Conservation (phyloP, 495 filamentous ascomycete species). For the Penicillium atrosanguineum region DNA sequence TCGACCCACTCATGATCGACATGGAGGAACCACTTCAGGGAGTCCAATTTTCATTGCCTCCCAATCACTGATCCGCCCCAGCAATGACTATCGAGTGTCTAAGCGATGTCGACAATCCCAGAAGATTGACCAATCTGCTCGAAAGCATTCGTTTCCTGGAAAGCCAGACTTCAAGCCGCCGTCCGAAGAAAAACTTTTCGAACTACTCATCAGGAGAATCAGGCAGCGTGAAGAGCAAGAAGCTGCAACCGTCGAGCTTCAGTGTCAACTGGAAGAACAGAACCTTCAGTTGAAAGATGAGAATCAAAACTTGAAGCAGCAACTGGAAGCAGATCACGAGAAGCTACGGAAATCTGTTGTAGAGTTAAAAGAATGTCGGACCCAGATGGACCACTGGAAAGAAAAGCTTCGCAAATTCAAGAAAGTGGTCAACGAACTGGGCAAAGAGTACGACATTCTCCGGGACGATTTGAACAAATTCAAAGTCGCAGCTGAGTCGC, state of each 20-base stretch:
- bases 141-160: neutral
- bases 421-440: constrained; percentile 35
- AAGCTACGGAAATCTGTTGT: constrained; percentile 18
- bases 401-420: constrained; percentile 31
- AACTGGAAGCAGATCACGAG: constrained; percentile 10
- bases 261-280: constrained; percentile 25
- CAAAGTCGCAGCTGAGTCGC: constrained; percentile 12
- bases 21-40: neutral
- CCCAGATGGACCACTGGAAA: constrained; percentile 34
- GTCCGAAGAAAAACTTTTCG: constrained; percentile 36
- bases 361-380: constrained; percentile 16
- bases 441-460: constrained; percentile 30
- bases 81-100: constrained; percentile 7
- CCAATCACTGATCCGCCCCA: neutral
- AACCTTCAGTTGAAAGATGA: constrained; percentile 23
- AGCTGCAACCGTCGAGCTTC: constrained; percentile 17
- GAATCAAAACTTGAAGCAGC: constrained; percentile 24
- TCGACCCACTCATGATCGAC: neutral
- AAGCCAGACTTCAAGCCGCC: constrained; percentile 10
- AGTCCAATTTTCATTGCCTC: neutral
- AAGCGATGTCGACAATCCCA: constrained; percentile 18
- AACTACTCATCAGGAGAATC: constrained; percentile 34
- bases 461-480: constrained; percentile 26
- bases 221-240: constrained; percentile 37
- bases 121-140: constrained; percentile 4